Evolutionary conservation across 257 asterid genomes (phyloP).

Genomic region (Solanum stenotomum): DNA sequence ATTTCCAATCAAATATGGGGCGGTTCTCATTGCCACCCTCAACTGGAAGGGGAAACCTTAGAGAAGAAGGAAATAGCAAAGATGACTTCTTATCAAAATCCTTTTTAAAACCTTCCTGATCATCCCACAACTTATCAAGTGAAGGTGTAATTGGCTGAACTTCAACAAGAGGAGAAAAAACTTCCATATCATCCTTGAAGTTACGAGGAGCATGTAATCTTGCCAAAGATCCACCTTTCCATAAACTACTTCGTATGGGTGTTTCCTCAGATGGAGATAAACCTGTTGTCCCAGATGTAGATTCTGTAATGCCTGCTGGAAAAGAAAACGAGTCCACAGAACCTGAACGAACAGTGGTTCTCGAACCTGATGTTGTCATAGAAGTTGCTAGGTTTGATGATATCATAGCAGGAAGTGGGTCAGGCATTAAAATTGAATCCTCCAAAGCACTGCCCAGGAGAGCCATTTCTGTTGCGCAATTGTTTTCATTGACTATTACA

Average conservation of each 20-base stretch:
- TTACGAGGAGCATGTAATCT: constrained; percentile 82
- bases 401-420: constrained; percentile 84
- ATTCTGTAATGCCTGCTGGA: constrained; percentile 31
- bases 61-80: constrained; percentile 43
- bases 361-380: constrained; percentile 48
- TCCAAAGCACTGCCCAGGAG: constrained; percentile 82
- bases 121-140: constrained; percentile 70
- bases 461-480: constrained; percentile 60
- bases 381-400: constrained; percentile 51
- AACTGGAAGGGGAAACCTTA: constrained; percentile 63
- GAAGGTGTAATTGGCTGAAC: constrained; percentile 93
- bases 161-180: constrained; percentile 93
- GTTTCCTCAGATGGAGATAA: constrained; percentile 52
- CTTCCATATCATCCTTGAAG: constrained; percentile 97
- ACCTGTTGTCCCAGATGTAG: constrained; percentile 35
- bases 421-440: constrained; percentile 93
- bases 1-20: constrained; percentile 68
- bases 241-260: constrained; percentile 55
- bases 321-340: constrained; percentile 54
- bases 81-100: constrained; percentile 53
- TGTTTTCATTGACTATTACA: constrained; percentile 51
- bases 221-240: constrained; percentile 54
- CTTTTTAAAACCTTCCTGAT: constrained; percentile 50
- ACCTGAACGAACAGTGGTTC: constrained; percentile 51
- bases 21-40: constrained; percentile 51